phyloP scores from a whole-genome alignment of 148 eudicot genomes.

The Hydrangea macrophylla region DNA sequence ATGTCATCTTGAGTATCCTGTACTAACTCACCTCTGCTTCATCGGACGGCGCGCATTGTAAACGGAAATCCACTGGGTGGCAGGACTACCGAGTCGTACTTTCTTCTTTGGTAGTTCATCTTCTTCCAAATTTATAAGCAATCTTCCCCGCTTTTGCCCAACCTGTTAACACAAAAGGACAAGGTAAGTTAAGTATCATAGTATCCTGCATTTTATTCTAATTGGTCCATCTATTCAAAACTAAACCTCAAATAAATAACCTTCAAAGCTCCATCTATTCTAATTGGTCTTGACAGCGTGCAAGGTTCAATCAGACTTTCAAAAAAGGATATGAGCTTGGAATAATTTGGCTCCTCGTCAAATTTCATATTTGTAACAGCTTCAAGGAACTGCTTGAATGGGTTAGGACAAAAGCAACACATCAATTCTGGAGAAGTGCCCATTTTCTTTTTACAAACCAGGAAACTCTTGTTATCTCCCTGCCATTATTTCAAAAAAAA shows the following conservation, averaged over 20 bases:
- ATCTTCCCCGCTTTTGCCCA: constrained; percentile 84
- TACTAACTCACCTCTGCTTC: constrained; percentile 71
- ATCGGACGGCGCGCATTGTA: constrained; percentile 97
- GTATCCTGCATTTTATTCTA: background rate
- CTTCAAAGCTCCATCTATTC: constrained; percentile 90
- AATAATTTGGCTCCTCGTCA: constrained; percentile 88
- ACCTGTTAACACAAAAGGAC: constrained; percentile 37
- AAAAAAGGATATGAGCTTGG: constrained; percentile 75
- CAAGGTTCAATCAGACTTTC: constrained; percentile 84
- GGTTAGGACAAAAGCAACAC: constrained; percentile 95
- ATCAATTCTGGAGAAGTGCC: constrained; percentile 87
- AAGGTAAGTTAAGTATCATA: constrained; percentile 8
- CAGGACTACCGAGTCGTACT: constrained; percentile 86
- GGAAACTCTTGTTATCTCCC: constrained; percentile 97
- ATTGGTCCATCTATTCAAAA: background rate
- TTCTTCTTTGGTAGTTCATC: constrained; percentile 90
- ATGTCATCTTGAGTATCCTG: background rate
- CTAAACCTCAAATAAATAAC: no score
- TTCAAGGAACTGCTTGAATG: constrained; percentile 85
- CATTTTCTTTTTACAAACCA: constrained; percentile 88
- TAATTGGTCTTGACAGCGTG: constrained; percentile 71
- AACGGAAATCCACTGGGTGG: constrained; percentile 94
- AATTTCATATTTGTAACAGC: constrained; percentile 90
- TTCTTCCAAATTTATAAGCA: constrained; percentile 85
- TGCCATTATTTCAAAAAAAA: constrained; percentile 26